Conservation (phyloP, 1,139 yeast genomes). For the Schwanniomyces etchellsii region DNA sequence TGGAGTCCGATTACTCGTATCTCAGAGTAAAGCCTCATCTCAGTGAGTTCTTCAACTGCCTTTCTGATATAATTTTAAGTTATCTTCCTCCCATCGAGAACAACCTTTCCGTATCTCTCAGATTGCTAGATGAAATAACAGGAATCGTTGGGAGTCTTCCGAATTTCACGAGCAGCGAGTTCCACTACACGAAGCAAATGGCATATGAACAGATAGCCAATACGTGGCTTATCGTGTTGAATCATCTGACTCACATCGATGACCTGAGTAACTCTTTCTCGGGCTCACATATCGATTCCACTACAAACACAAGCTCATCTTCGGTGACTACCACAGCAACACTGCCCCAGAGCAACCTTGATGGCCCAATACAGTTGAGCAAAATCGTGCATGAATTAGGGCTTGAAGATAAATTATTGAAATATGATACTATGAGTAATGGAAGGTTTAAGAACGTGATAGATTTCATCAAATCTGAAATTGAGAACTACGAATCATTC, state of each 20-base stretch:
- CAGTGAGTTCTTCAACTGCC: conserved; percentile 69
- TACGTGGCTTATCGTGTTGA: conserved; percentile 67
- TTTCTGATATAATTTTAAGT: conserved; percentile 74
- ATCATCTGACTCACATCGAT: conserved; percentile 23
- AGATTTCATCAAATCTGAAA: conserved; percentile 40
- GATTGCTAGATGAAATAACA: conserved; percentile 65
- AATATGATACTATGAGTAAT: conserved; percentile 54
- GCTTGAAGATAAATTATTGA: conserved; percentile 42
- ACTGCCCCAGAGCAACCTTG: conserved; percentile 2
- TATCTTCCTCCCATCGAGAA: conserved; percentile 75
- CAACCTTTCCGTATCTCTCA: conserved; percentile 51
- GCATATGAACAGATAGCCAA: conserved; percentile 78
- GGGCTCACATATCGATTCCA: conserved; percentile 4
- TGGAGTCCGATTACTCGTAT: conserved; percentile 79
- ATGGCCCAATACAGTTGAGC: not conserved
- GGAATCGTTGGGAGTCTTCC: conserved; percentile 65
- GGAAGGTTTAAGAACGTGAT: conserved; percentile 45
- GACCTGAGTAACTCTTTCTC: conserved; percentile 2
- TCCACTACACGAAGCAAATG: conserved; percentile 64
- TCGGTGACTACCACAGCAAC: conserved; percentile 1
- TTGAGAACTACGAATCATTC: conserved; percentile 21
- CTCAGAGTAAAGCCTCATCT: conserved; percentile 70
- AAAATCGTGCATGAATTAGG: conserved; percentile 29
- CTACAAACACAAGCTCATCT: conserved; percentile 4
- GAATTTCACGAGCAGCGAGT: conserved; percentile 61